Evolutionary conservation across 345 rosid genomes (phyloP), one percentile per base, ranked within the genome.

Genomic region (Moricandia moricandioides): DNA sequence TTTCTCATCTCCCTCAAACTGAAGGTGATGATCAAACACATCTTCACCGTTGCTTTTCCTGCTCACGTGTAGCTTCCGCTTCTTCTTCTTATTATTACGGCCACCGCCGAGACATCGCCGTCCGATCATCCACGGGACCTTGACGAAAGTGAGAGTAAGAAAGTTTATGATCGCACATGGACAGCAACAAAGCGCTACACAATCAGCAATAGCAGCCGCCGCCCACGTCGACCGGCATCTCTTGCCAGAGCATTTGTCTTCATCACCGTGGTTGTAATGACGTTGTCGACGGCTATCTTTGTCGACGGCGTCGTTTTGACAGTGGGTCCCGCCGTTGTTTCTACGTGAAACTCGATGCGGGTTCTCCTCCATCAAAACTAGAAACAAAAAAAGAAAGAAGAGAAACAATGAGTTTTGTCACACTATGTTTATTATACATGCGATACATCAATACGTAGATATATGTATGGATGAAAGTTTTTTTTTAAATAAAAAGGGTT

Each of bases 121-220:
- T 24, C 89, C 91, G 55, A 90, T 78, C 84, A 74, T 84, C 85
- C 86, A 88, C 0, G 98, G 96, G 4, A 87, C 83, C 76, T 84
- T 88, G 10, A 92, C 83, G 66, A 92, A 83, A 54, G 91, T 89
- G 6, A 92, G 81, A 10, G 90, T 74, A 7, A 92, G 73, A n/a
- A 90, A 77, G 77, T 86, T 90, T 8, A 92, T 51, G 78, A 92
- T 74, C 16, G 88, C 94, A 75, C 92, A 90, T 4, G 98, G 96
- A 74, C 98, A 92, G 77, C 98, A 92, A 72, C 94, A 90, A 30
- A 92, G 81, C 24, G 96, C 98, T 58, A 88, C 92, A 61, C 98
- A 90, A 65, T 92, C 97, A 16, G 92, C 98, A 34, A 92, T 72
- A 52, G 82, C 75, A 6, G 83, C 91, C 3, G 87, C 96, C 0